These are phyloP conservation scores for Climacium dendroides DNA, from an alignment of 225 moss, liverwort and hornwort genomes.

Conservation along the genomic window DNA sequence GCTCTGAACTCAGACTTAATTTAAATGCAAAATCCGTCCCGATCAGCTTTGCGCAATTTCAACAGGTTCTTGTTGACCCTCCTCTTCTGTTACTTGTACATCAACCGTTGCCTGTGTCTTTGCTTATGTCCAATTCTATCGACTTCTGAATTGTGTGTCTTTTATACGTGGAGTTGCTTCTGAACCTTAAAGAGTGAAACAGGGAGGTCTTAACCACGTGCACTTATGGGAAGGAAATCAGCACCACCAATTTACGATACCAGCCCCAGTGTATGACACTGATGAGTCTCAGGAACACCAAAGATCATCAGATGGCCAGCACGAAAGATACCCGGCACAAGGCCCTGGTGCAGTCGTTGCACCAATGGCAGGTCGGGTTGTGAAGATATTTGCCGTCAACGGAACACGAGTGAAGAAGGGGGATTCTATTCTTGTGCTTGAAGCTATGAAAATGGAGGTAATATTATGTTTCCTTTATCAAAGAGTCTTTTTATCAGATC, in stretches of 20 bases:
- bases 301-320: constrained; percentile 25
- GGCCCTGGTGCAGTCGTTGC: constrained; percentile 51
- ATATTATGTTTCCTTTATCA: background rate
- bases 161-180: background rate
- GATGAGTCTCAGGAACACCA: constrained; percentile 27
- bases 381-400: constrained; percentile 57
- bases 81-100: background rate
- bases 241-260: constrained; percentile 71
- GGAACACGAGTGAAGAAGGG: constrained; percentile 65
- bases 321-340: constrained; percentile 13
- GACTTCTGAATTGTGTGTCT: background rate
- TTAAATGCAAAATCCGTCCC: constrained; percentile 11
- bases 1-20: constrained; percentile 15
- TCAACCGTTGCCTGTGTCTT: background rate
- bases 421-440: constrained; percentile 70
- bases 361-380: constrained; percentile 93
- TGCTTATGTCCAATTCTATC: background rate
- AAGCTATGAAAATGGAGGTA: constrained; percentile 99
- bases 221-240: constrained; percentile 68
- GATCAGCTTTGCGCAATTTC: constrained; percentile 28
- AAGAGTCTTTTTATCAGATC: background rate
- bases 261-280: constrained; percentile 33
- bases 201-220: constrained; percentile 50
- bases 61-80: constrained; percentile 16
- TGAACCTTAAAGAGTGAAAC: constrained; percentile 5